These are phyloP conservation scores for Austroboletus rostrupii DNA, from an alignment of 1,284 basidiomycete genomes.

Conservation along the genomic window DNA sequence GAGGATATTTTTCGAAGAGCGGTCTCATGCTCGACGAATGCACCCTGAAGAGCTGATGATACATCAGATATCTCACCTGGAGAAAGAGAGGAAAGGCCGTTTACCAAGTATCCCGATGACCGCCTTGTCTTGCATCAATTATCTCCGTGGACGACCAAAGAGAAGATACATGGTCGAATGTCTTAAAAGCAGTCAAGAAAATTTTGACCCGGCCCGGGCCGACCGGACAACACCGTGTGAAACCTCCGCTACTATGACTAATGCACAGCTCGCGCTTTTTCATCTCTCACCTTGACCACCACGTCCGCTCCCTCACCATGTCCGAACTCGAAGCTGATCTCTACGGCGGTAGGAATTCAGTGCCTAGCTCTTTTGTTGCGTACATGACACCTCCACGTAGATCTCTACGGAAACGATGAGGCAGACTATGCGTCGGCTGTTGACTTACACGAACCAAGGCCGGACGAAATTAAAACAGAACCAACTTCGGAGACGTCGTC, in stretches of 20 bases:
- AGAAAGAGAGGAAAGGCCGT: neutral
- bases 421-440: constrained; percentile 50
- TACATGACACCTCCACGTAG: constrained; percentile 32
- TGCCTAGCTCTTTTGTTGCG: rapidly evolving
- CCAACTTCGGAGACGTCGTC: constrained; percentile 8
- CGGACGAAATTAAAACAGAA: constrained; percentile 22
- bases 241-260: constrained; percentile 26
- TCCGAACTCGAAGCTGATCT: constrained; percentile 82
- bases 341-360: constrained; percentile 60
- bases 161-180: neutral
- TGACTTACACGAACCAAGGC: constrained; percentile 33
- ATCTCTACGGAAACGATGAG: constrained; percentile 79
- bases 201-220: constrained; percentile 6
- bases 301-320: constrained; percentile 37
- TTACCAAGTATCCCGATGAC: constrained; percentile 30
- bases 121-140: constrained; percentile 17
- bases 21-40: constrained; percentile 85
- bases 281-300: constrained; percentile 34
- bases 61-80: neutral
- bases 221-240: constrained; percentile 26
- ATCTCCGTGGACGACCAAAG: neutral
- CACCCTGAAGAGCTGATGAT: constrained; percentile 81
- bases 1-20: constrained; percentile 59
- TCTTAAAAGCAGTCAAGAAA: neutral
- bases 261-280: constrained; percentile 20